Evolutionary conservation across 495 filamentous ascomycete species (phyloP), one percentile per base, ranked within the genome.

Genomic region (Pyrenopolyporus hunteri): DNA sequence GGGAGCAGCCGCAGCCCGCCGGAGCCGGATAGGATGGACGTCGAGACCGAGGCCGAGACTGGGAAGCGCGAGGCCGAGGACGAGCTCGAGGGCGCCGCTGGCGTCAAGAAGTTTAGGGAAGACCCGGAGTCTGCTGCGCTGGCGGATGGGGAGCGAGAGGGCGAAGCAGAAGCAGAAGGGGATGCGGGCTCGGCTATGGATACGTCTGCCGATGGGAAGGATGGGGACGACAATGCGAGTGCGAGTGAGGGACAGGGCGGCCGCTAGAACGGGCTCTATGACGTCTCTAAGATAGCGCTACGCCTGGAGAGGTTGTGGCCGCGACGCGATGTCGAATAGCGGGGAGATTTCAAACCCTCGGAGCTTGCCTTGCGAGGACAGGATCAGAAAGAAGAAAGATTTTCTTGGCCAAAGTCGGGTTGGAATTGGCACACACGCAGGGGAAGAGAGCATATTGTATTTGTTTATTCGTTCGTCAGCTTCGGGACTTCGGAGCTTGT

Each of bases 41-140:
- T 45, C 19, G 46, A 65, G 20, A 25, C 14, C 19, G 25, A 10
- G 57, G 57, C 3, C 59, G 35, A 16, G n/a, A 40, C 36, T 17
- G 31, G 20, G 75, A 73, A 33, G 57, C 70, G 74, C 16, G 80
- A 81, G 32, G 78, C 78, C 0, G 75, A 74, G 29, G 78, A 80
- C 13, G 64, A 74, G 4, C 63, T 79, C 5, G 76, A 69, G 14
- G 57, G 42, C 20, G 23, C 42, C 0, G 68, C 9, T 9, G 66
- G 69, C 29, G 62, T 58, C 11, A 66, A 74, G 36, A 82, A 80
- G 58, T 39, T 73, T 0, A 79, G 72, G 50, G 76, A 75, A 40
- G 76, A 71, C 13, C 25, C 48, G 36, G 48, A 45, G 10, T 20
- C 7, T 7, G 35, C 28, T 11, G 0, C 31, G 0, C 23, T 3